Base-by-base conservation (phyloP, 1,284 basidiomycete species). In the Cerioporus squamosus region DNA sequence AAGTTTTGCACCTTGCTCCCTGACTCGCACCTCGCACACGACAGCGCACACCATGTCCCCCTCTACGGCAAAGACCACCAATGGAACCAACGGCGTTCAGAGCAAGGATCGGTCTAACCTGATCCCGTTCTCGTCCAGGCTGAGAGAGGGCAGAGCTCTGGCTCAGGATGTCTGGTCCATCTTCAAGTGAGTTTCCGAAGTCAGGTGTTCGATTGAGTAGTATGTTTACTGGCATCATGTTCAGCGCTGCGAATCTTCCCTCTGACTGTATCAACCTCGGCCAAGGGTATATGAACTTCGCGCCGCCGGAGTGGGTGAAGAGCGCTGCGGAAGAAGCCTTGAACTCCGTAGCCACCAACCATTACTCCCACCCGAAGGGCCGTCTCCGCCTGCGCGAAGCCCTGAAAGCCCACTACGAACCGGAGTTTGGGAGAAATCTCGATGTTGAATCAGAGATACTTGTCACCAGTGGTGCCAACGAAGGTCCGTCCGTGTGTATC, bases 381-480 rank as follows among this genome's bases (percentile, higher is more conserved):
- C 85, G 94, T 58, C 83, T 91, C 36, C 86, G 93, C 61, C 83
- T 98, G 47, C 83, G 96, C 33, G 82, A 95, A 63, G 96, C 95
- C 3, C 86, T 98, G 68, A 89, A 88, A 68, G 79, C 83, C 14
- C 87, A 90, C 72, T 96, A 95, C 72, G 83, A 86, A 42, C 79
- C 87, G 7, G 82, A 86, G 62, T 83, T 96, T 55, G 81, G 84
- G 8, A 82, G 92, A 53, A 80, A 88, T 17, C 81, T 99, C 26
- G 87, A 95, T 69, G 81, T 90, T 9, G 94, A 98, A 67, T 83
- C 84, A 0, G 95, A 99, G 74, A 95, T 99, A 48, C 79, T 95
- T 39, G 90, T 99, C 43, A 97, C 96, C 0, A 95, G 95, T 60
- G 97, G 97, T 44, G 96, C 96, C 3, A 99, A 97, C 72, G 92